Evolutionary conservation across 305 asterid genomes (phyloP), one percentile per base, ranked within the genome.

Genomic region (Plantago coronopus): DNA sequence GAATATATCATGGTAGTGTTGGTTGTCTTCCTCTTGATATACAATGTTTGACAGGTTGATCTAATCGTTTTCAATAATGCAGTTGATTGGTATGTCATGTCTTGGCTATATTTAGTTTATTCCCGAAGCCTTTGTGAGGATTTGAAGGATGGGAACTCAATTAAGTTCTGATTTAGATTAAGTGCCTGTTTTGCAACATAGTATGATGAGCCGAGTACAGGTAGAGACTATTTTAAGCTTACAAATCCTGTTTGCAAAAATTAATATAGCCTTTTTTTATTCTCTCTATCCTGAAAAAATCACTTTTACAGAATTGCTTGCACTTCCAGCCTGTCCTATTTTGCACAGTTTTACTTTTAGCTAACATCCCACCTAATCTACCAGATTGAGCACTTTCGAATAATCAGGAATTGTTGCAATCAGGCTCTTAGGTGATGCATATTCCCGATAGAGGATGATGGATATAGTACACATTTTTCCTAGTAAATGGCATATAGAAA

Each of bases 371-470:
- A 9, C 44, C n/a, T 38, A 4, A 38, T 38, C 44, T 9, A 38
- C 44, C 13, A 9, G 4, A 38, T 10, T 34, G 12, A 34, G 2
- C 42, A 16, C 50, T 5, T n/a, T n/a, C 4, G 4, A 34, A 5
- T 45, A 6, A 1, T 47, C 21, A n/a, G 13, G 13, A 38, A 16
- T 38, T 38, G 11, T 38, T 38, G 16, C 14, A 38, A 38, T 11
- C 14, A 38, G 44, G 44, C 44, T 38, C 44, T 38, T 38, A 14
- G 29, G 57, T 23, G 57, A 51, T 49, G 55, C 14, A 21, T 49
- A 19, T 49, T 9, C 31, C 34, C 17, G 15, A 49, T 21, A 1
- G 55, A 27, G 5, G 31, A 27, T 27, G 31, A 27, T 27, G 12
- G 10, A 37, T 37, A 37, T 14, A 37, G 15, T 7, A 37, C 31